Conservation (phyloP, 495 filamentous ascomycete species). For the Neurospora sp. region DNA sequence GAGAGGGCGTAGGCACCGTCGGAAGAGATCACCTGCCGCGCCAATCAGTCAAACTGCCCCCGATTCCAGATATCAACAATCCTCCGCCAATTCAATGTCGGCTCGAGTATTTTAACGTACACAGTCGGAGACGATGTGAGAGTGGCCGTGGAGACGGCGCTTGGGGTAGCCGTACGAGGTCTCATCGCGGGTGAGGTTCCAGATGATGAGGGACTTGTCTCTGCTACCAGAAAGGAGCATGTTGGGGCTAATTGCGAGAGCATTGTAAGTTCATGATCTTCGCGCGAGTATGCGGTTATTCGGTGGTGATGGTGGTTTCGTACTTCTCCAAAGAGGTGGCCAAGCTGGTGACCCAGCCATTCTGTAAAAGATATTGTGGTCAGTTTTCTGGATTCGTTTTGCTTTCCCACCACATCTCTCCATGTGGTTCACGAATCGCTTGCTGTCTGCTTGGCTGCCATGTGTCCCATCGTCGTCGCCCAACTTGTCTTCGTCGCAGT, state of each 20-base stretch:
- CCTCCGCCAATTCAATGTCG: not conserved
- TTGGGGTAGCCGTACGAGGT: conserved; percentile 96
- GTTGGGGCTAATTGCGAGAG: conserved; percentile 64
- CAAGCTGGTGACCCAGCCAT: conserved; percentile 72
- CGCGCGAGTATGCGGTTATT: conserved; percentile 5
- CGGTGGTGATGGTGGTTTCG: conserved; percentile 22
- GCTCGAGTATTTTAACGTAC: conserved; percentile 47
- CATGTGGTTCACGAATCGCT: not conserved
- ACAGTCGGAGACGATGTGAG: conserved; percentile 99
- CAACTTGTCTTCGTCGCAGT: not conserved
- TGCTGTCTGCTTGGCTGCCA: not conserved
- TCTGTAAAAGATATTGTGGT: conserved; percentile 24
- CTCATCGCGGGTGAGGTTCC: conserved; percentile 99
- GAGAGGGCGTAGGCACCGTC: conserved; percentile 99
- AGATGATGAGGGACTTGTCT: conserved; percentile 99
- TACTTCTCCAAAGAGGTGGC: conserved; percentile 99
- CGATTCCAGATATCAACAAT: conserved; percentile 4
- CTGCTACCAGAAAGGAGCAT: conserved; percentile 97
- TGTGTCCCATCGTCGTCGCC: not conserved
- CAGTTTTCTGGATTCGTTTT: not conserved
- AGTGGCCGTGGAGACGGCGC: conserved; percentile 95
- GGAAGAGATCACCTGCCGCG: conserved; percentile 88
- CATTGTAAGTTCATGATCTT: conserved; percentile 19
- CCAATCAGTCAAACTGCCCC: conserved; percentile 21
- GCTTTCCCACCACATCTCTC: not conserved